phyloP scores from a whole-genome alignment of 2,329 filamentous ascomycete species.

The Ceratocystis diversiconidia region DNA sequence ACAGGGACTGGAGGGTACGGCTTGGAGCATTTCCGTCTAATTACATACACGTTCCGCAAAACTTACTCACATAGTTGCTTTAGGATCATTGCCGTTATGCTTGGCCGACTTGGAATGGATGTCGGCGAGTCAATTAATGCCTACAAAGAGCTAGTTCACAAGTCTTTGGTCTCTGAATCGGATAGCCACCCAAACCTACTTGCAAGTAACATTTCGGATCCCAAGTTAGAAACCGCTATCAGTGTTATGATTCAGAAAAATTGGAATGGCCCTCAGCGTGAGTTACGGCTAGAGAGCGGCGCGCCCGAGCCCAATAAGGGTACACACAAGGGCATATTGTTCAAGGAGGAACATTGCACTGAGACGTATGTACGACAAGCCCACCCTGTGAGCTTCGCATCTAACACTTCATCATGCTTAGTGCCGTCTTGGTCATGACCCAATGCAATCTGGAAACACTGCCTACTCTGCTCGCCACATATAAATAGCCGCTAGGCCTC shows the following conservation, averaged over 20 bases:
- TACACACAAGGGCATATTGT: not conserved
- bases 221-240: not conserved
- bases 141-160: not conserved
- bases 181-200: not conserved
- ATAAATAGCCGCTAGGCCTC: slow-evolving; percentile 20
- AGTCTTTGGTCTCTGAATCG: not conserved
- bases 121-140: not conserved
- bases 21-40: too few relatives aligned
- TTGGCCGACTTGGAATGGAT: not conserved
- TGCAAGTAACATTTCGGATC: too few relatives aligned
- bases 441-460: slow-evolving; percentile 13
- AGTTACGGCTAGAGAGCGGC: not conserved
- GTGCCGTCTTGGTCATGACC: not conserved
- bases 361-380: not conserved
- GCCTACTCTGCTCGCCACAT: slow-evolving; percentile 22
- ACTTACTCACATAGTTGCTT: too few relatives aligned
- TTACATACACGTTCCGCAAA: not conserved
- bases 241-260: not conserved
- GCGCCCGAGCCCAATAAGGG: not conserved
- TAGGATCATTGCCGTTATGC: not conserved
- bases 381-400: too few relatives aligned
- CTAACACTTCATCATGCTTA: not conserved
- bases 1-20: too few relatives aligned
- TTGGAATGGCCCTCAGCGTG: not conserved
- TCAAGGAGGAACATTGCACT: not conserved